Conservation (phyloP, 1,139 yeast genomes). For the Meyerozyma guilliermondii region DNA sequence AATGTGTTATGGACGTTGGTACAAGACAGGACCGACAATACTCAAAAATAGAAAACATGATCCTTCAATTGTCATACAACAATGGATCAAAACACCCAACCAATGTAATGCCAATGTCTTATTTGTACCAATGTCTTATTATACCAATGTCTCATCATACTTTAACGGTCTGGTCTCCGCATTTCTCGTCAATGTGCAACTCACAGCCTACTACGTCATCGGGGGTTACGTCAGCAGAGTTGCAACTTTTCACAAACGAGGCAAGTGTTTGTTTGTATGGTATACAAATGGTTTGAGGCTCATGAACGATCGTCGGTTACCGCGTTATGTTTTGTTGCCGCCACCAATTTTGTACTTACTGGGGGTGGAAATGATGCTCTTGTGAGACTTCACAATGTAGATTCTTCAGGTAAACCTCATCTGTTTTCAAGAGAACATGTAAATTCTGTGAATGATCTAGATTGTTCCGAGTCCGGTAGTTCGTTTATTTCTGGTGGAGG, state of each 20-base stretch:
- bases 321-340: conserved; percentile 13
- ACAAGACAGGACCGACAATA: neutral
- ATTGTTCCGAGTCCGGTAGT: conserved; percentile 6
- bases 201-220: neutral
- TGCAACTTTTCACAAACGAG: neutral
- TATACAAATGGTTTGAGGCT: conserved; percentile 3
- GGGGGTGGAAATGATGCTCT: conserved; percentile 21
- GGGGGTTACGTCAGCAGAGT: too few species aligned
- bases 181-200: neutral
- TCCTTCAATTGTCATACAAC: too few species aligned
- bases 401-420: conserved; percentile 5
- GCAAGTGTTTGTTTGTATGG: conserved; percentile 2
- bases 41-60: too few species aligned
- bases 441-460: conserved; percentile 15
- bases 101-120: too few species aligned
- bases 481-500: conserved; percentile 11
- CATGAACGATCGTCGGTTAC: conserved; percentile 17
- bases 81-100: too few species aligned
- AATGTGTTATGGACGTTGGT: neutral
- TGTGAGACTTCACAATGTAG: conserved; percentile 10
- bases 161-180: neutral
- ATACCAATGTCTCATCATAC: too few species aligned
- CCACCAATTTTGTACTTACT: conserved; percentile 17
- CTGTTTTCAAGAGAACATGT: conserved; percentile 16
- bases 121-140: too few species aligned